A percentile compares a stretch with the other conserved stretches of the same genome.
These are phyloP conservation scores for Lentinula guzmanii DNA, from an alignment of 768 basidiomycete genomes.

Conservation along the genomic window DNA sequence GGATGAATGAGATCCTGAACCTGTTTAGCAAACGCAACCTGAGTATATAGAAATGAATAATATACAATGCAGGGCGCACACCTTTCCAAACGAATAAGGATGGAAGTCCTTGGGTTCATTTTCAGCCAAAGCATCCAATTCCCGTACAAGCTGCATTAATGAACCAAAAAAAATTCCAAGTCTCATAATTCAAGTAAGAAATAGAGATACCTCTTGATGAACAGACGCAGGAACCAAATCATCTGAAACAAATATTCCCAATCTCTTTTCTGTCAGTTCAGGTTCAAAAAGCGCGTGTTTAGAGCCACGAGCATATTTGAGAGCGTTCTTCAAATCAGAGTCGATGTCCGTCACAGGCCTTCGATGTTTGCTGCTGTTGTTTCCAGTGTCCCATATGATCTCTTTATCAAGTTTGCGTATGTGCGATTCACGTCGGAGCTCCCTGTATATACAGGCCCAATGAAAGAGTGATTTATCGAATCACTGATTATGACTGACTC, in stretches of 20 bases:
- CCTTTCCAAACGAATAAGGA: slow-evolving; percentile 11
- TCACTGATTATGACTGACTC: not conserved
- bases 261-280: not conserved
- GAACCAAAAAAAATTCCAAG: no score
- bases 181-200: not conserved
- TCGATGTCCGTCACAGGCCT: not conserved
- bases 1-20: slow-evolving; percentile 15
- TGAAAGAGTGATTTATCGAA: not conserved
- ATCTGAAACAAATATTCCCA: slow-evolving; percentile 5
- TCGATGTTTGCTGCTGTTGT: not conserved
- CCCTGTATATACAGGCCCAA: not conserved
- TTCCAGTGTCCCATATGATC: not conserved
- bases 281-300: not conserved
- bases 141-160: slow-evolving; percentile 4
- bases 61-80: not conserved
- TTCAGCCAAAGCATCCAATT: slow-evolving; percentile 10
- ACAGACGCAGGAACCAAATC: slow-evolving; percentile 10
- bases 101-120: slow-evolving; percentile 13
- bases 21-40: not conserved
- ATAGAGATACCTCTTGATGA: slow-evolving; percentile 7
- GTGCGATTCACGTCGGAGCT: not conserved
- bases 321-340: not conserved
- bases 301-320: not conserved
- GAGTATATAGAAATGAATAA: no score
- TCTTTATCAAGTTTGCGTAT: not conserved